phyloP scores from a whole-genome alignment of 805 yeast species.

The Alloascoidea hylecoeti region DNA sequence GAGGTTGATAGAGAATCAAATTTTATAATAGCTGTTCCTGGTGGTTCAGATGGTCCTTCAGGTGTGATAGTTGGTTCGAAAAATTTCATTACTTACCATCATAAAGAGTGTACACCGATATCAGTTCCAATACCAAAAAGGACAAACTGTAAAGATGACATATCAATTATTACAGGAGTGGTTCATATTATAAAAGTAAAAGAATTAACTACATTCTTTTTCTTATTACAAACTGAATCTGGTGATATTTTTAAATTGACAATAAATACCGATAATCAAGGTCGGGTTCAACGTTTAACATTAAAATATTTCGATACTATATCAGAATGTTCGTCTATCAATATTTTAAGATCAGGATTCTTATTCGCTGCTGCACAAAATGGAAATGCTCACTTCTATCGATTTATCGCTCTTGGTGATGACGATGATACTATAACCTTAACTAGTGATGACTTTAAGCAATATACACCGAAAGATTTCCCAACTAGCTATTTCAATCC shows the following conservation, averaged over 20 bases:
- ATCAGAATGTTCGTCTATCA: constrained; percentile 38
- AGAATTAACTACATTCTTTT: constrained; percentile 34
- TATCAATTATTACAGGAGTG: constrained; percentile 36
- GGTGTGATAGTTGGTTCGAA: constrained; percentile 57
- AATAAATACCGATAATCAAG: constrained; percentile 25
- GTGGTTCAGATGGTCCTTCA: constrained; percentile 52
- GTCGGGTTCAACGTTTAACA: constrained; percentile 23
- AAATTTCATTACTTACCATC: constrained; percentile 32
- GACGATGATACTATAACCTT: constrained; percentile 24
- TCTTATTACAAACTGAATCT: constrained; percentile 47
- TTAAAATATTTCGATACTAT: constrained; percentile 68
- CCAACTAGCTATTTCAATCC: constrained; percentile 13
- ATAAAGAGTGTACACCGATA: constrained; percentile 16
- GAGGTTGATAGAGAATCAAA: constrained; percentile 27
- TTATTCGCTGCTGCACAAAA: constrained; percentile 51
- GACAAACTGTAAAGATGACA: constrained; percentile 9
- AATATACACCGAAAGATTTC: constrained; percentile 19
- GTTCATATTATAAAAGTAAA: constrained; percentile 48
- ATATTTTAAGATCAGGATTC: constrained; percentile 63
- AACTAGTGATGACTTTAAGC: constrained; percentile 16
- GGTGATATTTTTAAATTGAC: constrained; percentile 72
- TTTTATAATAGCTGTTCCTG: constrained; percentile 55
- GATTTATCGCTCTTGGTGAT: constrained; percentile 65
- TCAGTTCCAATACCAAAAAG: constrained; percentile 44
- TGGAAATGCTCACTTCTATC: constrained; percentile 58